Evolutionary conservation across 2,329 filamentous ascomycete genomes (phyloP).

Genomic region (Trichoderma sp.): DNA sequence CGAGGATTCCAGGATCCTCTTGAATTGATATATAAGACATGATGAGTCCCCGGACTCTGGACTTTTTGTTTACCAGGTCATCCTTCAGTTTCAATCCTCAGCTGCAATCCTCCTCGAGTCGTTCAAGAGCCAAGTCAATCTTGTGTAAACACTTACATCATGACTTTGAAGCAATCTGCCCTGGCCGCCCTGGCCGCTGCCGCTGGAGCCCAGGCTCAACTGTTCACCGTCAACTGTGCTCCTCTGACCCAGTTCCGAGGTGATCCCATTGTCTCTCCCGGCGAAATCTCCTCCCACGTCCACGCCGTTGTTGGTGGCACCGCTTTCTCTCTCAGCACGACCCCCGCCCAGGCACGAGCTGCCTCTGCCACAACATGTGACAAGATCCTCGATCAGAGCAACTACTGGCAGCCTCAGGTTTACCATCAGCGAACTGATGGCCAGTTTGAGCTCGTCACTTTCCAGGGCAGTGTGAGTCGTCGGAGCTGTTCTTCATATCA

Average conservation of each 20-base stretch:
- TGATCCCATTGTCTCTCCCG: constrained; percentile 62
- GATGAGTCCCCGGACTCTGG: not conserved
- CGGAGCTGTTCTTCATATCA: not conserved
- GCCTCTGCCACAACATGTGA: constrained; percentile 66
- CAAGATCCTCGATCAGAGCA: constrained; percentile 62
- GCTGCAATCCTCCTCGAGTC: not conserved
- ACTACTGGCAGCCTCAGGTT: constrained; percentile 68
- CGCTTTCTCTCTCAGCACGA: constrained; percentile 58
- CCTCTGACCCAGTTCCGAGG: constrained; percentile 46
- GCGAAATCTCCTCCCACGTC: constrained; percentile 55
- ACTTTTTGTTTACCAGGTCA: constrained; percentile 9
- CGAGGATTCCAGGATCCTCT: not conserved
- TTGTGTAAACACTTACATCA: not conserved
- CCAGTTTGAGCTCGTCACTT: constrained; percentile 48
- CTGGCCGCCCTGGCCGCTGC: constrained; percentile 13
- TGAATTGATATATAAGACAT: constrained; percentile 14
- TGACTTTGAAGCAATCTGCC: constrained; percentile 20
- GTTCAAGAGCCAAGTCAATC: not conserved
- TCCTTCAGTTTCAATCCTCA: not conserved
- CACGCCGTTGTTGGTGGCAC: constrained; percentile 66
- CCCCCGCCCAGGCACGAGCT: constrained; percentile 51
- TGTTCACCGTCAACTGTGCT: constrained; percentile 35
- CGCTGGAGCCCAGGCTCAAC: constrained; percentile 25
- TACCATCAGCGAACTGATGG: constrained; percentile 55
- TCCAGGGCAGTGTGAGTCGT: constrained; percentile 34